These are phyloP conservation scores for Cryptococcus sp. DNA, from an alignment of 1,284 basidiomycete genomes.

Conservation along the genomic window DNA sequence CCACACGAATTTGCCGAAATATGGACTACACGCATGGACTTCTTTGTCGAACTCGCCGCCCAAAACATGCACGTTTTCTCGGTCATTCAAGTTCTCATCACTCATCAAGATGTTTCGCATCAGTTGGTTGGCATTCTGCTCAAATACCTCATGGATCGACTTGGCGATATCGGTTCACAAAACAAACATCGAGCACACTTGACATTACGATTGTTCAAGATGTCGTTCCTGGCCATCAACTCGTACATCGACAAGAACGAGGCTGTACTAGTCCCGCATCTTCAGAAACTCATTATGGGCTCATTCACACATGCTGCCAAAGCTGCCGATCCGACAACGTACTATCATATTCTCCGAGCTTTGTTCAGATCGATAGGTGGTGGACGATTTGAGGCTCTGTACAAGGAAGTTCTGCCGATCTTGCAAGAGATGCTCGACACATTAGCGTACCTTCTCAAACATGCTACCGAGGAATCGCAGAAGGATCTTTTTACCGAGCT, in stretches of 20 bases:
- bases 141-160: conserved; percentile 75
- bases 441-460: conserved; percentile 81
- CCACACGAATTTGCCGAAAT: conserved; percentile 90
- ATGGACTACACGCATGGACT: conserved; percentile 84
- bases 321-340: conserved; percentile 84
- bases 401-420: conserved; percentile 94
- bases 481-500: conserved; percentile 95
- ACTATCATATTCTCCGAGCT: conserved; percentile 89
- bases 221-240: conserved; percentile 89
- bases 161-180: conserved; percentile 79
- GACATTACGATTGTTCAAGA: conserved; percentile 89
- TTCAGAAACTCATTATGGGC: conserved; percentile 93
- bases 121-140: conserved; percentile 91
- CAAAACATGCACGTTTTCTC: conserved; percentile 77
- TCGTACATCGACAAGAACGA: conserved; percentile 77
- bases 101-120: conserved; percentile 76
- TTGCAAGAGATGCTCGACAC: conserved; percentile 96
- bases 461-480: conserved; percentile 65
- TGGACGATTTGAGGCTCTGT: conserved; percentile 89
- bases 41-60: conserved; percentile 75
- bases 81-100: conserved; percentile 82
- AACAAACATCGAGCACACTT: conserved; percentile 72
- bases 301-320: conserved; percentile 93
- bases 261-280: conserved; percentile 83
- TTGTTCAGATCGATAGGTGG: conserved; percentile 98